Evolutionary conservation across 2,329 filamentous ascomycete genomes (phyloP), one percentile per base, ranked within the genome.

Genomic region (Sphaerulina populicola): DNA sequence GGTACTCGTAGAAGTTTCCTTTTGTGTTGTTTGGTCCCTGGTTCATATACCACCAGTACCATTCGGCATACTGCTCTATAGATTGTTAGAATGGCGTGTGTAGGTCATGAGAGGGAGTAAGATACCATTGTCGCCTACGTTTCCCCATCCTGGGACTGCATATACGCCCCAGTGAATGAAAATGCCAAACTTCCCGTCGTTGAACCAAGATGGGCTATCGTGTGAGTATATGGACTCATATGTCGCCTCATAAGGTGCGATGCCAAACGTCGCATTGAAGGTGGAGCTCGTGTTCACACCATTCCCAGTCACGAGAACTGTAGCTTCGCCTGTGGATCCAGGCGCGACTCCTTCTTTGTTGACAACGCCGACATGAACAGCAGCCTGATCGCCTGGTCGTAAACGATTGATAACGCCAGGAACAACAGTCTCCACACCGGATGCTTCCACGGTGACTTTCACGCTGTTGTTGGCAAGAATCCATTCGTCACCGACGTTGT

Each of bases 91-190:
- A 2, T 37, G n/a, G 2, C 35, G 27, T 35, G 12, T 5, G 10
- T 40, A 27, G 10, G 4, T 31, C 42, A 4, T 1, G 15, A 2
- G 0, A 44, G 31, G 47, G 35, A 69, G 66, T 50, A 69, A 72
- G 23, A 57, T 62, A 55, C 72, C 73, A 44, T 71, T 68, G 3
- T 65, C 55, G 7, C 63, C 62, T 2, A 57, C 56, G 38, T 72
- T 72, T 1, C 78, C 78, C 77, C 77, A 81, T 3, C 73, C 77
- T 0, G 78, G 74, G 0, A 80, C 77, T 0, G 75, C 64, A 56
- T 79, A 81, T 0, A 73, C 67, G 0, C 78, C 78, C 63, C 78
- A 81, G 53, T 81, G 78, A 37, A 81, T 77, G 58, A 82, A 81
- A 35, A 81, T 81, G 0, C 79, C 78, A 54, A 70, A 81, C 51